phyloP scores from a whole-genome alignment of 805 yeast genomes.

The Helenozyma baotianmanensis region DNA sequence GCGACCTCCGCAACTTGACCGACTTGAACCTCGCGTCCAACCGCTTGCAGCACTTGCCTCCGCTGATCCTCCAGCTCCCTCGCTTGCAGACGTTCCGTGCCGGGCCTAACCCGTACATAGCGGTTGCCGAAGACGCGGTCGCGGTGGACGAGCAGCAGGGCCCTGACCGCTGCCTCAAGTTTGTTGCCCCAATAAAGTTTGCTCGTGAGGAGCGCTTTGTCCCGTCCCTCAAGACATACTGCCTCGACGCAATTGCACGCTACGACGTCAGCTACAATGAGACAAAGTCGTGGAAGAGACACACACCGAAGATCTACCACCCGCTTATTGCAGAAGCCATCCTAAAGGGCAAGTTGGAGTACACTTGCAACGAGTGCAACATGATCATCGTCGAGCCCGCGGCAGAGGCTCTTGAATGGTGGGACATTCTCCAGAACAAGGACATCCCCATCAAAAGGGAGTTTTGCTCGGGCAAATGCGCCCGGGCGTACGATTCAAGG shows the following conservation, averaged over 20 bases:
- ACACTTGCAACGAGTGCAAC: slow-evolving; percentile 50
- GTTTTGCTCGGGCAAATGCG: slow-evolving; percentile 53
- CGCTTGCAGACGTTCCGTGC: slow-evolving; percentile 43
- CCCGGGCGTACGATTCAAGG: slow-evolving; percentile 17
- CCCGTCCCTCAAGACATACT: slow-evolving; percentile 45
- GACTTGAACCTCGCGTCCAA: slow-evolving; percentile 51
- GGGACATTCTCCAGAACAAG: slow-evolving; percentile 53
- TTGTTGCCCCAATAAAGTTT: slow-evolving; percentile 25
- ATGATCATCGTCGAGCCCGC: slow-evolving; percentile 48
- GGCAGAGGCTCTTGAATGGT: slow-evolving; percentile 62
- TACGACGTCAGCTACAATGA: slow-evolving; percentile 55
- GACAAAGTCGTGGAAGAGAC: slow-evolving; percentile 48
- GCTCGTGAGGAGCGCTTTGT: slow-evolving; percentile 14
- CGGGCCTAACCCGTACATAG: slow-evolving; percentile 48
- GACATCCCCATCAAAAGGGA: slow-evolving; percentile 49
- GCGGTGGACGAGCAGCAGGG: slow-evolving; percentile 4
- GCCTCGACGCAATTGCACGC: slow-evolving; percentile 44
- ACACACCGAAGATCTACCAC: slow-evolving; percentile 44
- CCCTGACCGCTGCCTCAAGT: slow-evolving; percentile 3
- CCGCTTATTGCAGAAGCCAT: slow-evolving; percentile 46
- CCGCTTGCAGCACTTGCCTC: slow-evolving; percentile 48
- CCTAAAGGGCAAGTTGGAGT: slow-evolving; percentile 47
- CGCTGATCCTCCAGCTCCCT: slow-evolving; percentile 45
- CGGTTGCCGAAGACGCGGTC: slow-evolving; percentile 24
- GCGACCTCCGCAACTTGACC: slow-evolving; percentile 30